Conservation (phyloP, 495 filamentous ascomycete genomes). For the Hyaloscypha bicolor region DNA sequence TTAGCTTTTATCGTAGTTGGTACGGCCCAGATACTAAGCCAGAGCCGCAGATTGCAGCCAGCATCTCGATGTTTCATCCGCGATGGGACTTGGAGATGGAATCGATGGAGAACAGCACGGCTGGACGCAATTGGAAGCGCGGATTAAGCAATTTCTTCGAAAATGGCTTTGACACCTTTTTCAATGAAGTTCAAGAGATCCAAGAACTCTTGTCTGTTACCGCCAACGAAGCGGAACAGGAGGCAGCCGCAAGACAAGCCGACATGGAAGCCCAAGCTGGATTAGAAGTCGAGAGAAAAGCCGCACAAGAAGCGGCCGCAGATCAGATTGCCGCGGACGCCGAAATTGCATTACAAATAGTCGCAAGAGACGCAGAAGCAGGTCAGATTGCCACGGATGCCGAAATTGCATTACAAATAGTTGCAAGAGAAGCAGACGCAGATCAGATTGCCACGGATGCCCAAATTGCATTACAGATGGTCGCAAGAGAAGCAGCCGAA, state of each 20-base stretch:
- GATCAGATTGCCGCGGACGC: no score
- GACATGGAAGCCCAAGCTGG: neutral
- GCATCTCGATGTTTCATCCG: constrained; percentile 50
- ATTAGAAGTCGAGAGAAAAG: no score
- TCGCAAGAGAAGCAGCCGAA: no score
- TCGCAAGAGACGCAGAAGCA: no score
- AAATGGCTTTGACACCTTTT: constrained; percentile 29
- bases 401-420: no score
- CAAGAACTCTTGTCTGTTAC: constrained; percentile 20
- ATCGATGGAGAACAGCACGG: constrained; percentile 29
- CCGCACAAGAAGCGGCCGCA: no score
- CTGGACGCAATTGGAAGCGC: constrained; percentile 42
- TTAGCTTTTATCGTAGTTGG: constrained; percentile 59
- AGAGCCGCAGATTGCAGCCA: constrained; percentile 39
- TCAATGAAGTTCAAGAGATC: constrained; percentile 34
- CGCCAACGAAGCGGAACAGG: constrained; percentile 21
- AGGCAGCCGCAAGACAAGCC: neutral
- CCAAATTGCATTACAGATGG: no score
- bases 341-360: no score
- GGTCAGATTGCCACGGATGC: no score
- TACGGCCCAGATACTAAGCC: constrained; percentile 24
- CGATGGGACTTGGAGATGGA: constrained; percentile 45
- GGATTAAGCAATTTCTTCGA: constrained; percentile 50
- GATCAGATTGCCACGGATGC: no score
- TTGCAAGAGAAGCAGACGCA: no score